Base-by-base conservation (phyloP, 768 basidiomycete species). In the Mrakia blollopis region DNA sequence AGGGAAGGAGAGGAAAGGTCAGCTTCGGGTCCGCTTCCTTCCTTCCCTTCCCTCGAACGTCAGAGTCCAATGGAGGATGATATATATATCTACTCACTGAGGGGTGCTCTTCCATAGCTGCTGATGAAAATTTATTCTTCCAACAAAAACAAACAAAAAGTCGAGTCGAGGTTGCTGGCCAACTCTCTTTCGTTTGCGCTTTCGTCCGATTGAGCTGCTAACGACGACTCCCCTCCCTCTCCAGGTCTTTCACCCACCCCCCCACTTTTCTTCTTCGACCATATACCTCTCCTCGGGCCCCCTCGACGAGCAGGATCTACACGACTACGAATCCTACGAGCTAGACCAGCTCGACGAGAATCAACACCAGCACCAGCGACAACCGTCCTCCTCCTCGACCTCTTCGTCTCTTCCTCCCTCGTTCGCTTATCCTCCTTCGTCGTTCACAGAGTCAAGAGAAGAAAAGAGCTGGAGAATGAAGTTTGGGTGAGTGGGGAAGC, bases 401-500 rank as follows among this genome's bases (percentile, higher is more conserved):
- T 35, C n/a, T 28, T 41, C 65, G 23, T n/a, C n/a, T n/a, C n/a
- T n/a, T n/a, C 65, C 3, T 23, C 30, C 2, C 71, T 72, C 72
- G 21, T 10, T 21, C 23, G 37, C 72, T 7, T 61, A 65, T 37
- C 57, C 35, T 32, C 21, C 41, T 37, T 72, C 50, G 79, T 57
- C 47, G 14, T 18, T 50, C 47, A 50, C n/a, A 18, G 47, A 50
- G 21, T 50, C 47, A 50, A 50, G 35, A 35, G 39, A 39, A 16
- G 37, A 68, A n/a, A 1, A 68, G 0, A n/a, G 10, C 21, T 81
- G 81, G 79, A 83, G 73, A 79, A 83, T 83, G 82, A 83, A 83
- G 80, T 83, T 83, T 77, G 82, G 82, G 82, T 82, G 65, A 50
- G 82, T 82, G n/a, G n/a, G n/a, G n/a, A 5, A 7, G 14, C 57